Evolutionary conservation across 441 rosid species (phyloP).

Genomic region (Corymbia citriodora): DNA sequence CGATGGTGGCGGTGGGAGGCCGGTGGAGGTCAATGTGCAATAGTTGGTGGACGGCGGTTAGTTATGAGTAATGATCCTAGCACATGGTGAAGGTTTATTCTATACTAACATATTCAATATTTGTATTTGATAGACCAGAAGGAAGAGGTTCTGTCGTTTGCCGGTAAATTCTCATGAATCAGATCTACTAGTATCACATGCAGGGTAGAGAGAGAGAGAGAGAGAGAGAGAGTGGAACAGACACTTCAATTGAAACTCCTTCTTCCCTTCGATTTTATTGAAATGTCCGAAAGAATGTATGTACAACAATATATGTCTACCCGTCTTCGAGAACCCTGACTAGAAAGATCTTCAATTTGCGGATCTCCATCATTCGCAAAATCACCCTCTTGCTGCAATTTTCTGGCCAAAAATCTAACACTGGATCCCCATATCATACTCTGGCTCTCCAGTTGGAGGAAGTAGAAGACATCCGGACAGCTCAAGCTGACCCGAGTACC

Average conservation of each 20-base stretch:
- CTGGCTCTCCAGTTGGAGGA: neutral
- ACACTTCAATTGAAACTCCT: neutral
- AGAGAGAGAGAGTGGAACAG: neutral
- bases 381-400: neutral
- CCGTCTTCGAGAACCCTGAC: neutral
- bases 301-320: neutral
- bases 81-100: neutral
- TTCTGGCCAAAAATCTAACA: slow-evolving; percentile 2
- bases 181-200: neutral
- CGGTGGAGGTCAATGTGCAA: no score
- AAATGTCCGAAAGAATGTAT: neutral
- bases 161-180: neutral
- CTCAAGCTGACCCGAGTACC: neutral
- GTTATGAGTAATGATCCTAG: neutral
- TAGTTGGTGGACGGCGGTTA: no score
- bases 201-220: neutral
- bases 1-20: no score
- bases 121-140: neutral
- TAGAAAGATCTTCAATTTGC: neutral
- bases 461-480: neutral
- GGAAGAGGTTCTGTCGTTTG: neutral
- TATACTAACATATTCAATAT: neutral
- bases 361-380: neutral
- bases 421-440: slow-evolving; percentile 7
- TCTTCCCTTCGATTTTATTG: neutral